Conservation (phyloP, 805 yeast genomes). For the Metschnikowia cubensis region DNA sequence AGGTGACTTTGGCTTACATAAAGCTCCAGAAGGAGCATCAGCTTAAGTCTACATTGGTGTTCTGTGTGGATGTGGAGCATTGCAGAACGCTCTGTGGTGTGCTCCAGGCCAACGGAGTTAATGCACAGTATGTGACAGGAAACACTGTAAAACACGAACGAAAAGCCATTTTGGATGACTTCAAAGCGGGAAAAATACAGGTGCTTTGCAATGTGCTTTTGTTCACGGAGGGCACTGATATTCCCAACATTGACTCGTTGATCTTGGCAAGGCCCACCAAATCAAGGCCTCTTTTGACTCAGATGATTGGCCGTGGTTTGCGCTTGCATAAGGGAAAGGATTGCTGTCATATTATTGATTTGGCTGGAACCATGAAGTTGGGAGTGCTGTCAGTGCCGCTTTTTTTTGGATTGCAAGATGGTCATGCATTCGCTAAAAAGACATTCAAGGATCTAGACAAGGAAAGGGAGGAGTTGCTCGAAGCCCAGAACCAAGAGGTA, state of each 20-base stretch:
- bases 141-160: conserved; percentile 54
- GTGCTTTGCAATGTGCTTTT: conserved; percentile 86
- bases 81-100: conserved; percentile 49
- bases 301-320: conserved; percentile 90
- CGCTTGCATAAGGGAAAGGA: conserved; percentile 59
- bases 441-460: conserved; percentile 11
- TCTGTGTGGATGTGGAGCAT: conserved; percentile 74
- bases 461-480: conserved; percentile 9
- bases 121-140: conserved; percentile 70
- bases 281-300: conserved; percentile 67
- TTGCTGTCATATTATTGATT: conserved; percentile 71
- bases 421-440: conserved; percentile 23
- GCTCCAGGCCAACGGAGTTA: conserved; percentile 57
- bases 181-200: conserved; percentile 56
- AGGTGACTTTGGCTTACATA: conserved; percentile 53
- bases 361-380: conserved; percentile 57
- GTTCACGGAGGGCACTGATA: conserved; percentile 92
- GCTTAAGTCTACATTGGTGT: conserved; percentile 64
- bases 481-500: background rate
- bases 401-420: conserved; percentile 33
- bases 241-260: conserved; percentile 81
- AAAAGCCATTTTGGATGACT: conserved; percentile 48
- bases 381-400: conserved; percentile 58
- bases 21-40: conserved; percentile 28
- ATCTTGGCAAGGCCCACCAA: conserved; percentile 77